These are phyloP conservation scores for Amauroascus niger DNA, from an alignment of 2,329 filamentous ascomycete genomes.

Conservation along the genomic window DNA sequence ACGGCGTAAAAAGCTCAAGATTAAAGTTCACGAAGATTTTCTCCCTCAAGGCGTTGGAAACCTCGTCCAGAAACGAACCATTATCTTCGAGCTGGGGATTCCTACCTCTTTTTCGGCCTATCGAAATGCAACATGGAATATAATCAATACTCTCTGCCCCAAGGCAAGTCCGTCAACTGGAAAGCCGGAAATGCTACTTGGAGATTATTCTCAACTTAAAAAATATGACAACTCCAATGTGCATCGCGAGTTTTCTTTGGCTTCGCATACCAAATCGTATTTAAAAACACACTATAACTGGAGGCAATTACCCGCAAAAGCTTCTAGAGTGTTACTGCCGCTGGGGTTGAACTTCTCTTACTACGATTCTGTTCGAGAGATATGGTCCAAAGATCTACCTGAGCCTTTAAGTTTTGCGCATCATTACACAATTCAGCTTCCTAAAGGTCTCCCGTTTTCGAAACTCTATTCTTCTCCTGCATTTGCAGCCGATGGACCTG, in stretches of 20 bases:
- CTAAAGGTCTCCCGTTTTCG: background rate
- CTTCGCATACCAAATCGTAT: conserved; percentile 1
- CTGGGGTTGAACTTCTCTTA: background rate
- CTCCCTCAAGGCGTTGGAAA: conserved; percentile 32
- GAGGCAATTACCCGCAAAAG: background rate
- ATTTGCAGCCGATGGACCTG: conserved; percentile 2
- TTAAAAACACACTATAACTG: conserved; percentile 1
- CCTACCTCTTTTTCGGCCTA: conserved; percentile 42
- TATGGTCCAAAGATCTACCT: conserved; percentile 2
- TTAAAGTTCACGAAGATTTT: conserved; percentile 43
- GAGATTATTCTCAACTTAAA: background rate
- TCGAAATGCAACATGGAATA: conserved; percentile 44
- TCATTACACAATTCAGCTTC: background rate
- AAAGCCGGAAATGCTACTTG: background rate
- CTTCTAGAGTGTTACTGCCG: background rate
- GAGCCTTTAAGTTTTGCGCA: background rate
- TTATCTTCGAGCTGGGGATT: conserved; percentile 45
- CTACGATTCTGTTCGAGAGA: background rate
- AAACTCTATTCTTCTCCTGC: conserved; percentile 1
- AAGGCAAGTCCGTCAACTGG: background rate
- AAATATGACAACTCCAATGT: background rate
- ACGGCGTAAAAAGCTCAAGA: conserved; percentile 32
- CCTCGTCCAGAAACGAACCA: conserved; percentile 29
- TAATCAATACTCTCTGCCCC: conserved; percentile 27
- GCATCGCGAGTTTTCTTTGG: background rate